Base-by-base conservation (phyloP, 306 rosid species). In the Oxytropis ochrocephala region DNA sequence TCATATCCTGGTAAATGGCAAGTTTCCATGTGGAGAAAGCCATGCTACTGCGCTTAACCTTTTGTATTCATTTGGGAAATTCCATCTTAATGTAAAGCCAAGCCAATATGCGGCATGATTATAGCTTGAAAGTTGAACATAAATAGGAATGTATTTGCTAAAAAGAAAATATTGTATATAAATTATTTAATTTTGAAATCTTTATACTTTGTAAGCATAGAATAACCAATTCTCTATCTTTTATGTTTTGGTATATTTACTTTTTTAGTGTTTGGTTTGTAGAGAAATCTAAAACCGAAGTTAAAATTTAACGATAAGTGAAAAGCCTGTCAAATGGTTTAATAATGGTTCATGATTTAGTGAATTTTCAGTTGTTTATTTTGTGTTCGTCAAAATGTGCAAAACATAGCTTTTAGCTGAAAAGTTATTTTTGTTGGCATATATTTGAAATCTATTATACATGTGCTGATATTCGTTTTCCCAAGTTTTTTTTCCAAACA, bases 111-210 rank as follows among this genome's bases (percentile, higher is more conserved):
- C 64, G 29, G 43, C 68, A 49, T 12, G 35, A 30, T 21, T 66
- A 16, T 70, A 60, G 72, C 69, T 72, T 52, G 41, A 29, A 69
- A 79, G 59, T 29, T 69, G 72, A 72, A 67, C 63, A 17, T 12
- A 52, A 10, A 58, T 8, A 61, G 58, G 73, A 67, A 79, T 75
- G 51, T 44, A 27, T 19, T 70, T 43, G 30, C 52, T 68, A 33
- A n/a, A 52, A 75, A 55, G 56, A 69, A 77, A 73, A n/a, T 70
- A 69, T 67, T 63, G 32, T 72, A 74, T 57, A 52, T 63, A 64
- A 42, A 58, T 73, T 19, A 39, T 75, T 60, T 63, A 41, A 56
- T 58, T 16, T 29, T 24, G 41, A 69, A 63, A 53, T 49, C 49
- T 17, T 48, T 44, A 27, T 52, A 51, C 38, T 30, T 38, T 18